phyloP scores from a whole-genome alignment of 305 asterid species.

The Nicotiana rustica region DNA sequence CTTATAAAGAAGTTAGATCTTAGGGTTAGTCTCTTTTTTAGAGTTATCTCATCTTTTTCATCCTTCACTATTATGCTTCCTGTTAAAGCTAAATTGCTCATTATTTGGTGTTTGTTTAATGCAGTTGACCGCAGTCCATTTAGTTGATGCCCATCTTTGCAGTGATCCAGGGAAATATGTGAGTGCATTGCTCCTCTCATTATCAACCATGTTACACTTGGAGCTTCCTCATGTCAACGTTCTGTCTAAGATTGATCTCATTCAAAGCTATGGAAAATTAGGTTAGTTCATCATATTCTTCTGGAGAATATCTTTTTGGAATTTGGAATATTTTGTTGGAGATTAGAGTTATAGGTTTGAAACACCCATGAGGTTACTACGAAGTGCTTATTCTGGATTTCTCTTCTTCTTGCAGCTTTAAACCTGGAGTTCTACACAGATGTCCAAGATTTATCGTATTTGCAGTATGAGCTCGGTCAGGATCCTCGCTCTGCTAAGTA shows the following conservation, averaged over 20 bases:
- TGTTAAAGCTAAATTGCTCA: neutral
- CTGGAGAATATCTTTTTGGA: constrained; percentile 3
- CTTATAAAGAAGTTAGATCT: constrained; percentile 86
- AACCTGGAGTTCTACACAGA: constrained; percentile 98
- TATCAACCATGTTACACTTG: constrained; percentile 94
- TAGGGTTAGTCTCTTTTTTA: constrained; percentile 57
- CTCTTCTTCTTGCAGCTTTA: constrained; percentile 70
- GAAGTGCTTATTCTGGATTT: constrained; percentile 27
- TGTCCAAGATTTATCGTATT: constrained; percentile 82
- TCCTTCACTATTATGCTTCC: constrained; percentile 28
- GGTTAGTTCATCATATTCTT: constrained; percentile 54
- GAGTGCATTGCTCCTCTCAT: constrained; percentile 87
- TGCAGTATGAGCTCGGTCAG: constrained; percentile 81
- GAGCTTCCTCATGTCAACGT: constrained; percentile 98
- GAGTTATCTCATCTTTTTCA: constrained; percentile 23
- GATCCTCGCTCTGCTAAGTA: constrained; percentile 89
- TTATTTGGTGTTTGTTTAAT: constrained; percentile 32
- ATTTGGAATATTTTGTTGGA: constrained; percentile 17
- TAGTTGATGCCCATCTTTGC: constrained; percentile 96
- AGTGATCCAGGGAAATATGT: constrained; percentile 97
- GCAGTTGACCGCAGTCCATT: constrained; percentile 95
- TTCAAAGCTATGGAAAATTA: constrained; percentile 87
- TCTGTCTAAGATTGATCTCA: constrained; percentile 93
- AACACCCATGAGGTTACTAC: constrained; percentile 22
- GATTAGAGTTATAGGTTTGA: constrained; percentile 22